Evolutionary conservation across 371 early-diverging fungal species (phyloP).

Genomic region (Blastocladiella emersonii): DNA sequence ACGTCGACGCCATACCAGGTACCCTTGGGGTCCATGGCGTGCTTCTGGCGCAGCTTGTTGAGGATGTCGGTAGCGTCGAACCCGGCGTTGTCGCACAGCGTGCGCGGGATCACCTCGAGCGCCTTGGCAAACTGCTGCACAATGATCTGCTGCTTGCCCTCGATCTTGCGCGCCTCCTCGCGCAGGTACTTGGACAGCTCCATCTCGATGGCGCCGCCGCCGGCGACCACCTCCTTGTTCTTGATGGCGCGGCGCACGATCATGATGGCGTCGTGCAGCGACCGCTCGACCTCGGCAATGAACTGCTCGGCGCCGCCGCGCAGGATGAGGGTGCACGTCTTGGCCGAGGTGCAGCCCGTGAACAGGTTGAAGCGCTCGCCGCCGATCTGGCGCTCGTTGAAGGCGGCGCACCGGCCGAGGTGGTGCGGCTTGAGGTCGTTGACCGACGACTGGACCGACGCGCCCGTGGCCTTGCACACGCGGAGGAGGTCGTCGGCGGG

Average conservation of each 20-base stretch:
- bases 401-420: slow-evolving; percentile 77
- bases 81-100: slow-evolving; percentile 98
- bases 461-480: slow-evolving; percentile 92
- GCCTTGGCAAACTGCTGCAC: slow-evolving; percentile 95
- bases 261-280: slow-evolving; percentile 98
- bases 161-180: slow-evolving; percentile 75
- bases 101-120: slow-evolving; percentile 97
- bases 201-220: slow-evolving; percentile 98
- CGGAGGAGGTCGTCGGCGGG: slow-evolving; percentile 84
- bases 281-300: slow-evolving; percentile 98
- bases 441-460: slow-evolving; percentile 80
- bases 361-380: slow-evolving; percentile 97
- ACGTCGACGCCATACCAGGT: slow-evolving; percentile 92
- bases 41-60: slow-evolving; percentile 92
- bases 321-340: slow-evolving; percentile 93
- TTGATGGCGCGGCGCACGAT: slow-evolving; percentile 94
- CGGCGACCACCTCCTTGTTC: slow-evolving; percentile 89
- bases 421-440: slow-evolving; percentile 69
- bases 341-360: slow-evolving; percentile 75
- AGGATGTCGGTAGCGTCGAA: slow-evolving; percentile 98
- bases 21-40: slow-evolving; percentile 49
- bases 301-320: slow-evolving; percentile 99
- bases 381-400: slow-evolving; percentile 98
- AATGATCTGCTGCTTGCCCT: slow-evolving; percentile 94
- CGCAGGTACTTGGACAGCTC: slow-evolving; percentile 89